Conservation (phyloP, 306 rosid genomes). For the Fragaria iinumae region DNA sequence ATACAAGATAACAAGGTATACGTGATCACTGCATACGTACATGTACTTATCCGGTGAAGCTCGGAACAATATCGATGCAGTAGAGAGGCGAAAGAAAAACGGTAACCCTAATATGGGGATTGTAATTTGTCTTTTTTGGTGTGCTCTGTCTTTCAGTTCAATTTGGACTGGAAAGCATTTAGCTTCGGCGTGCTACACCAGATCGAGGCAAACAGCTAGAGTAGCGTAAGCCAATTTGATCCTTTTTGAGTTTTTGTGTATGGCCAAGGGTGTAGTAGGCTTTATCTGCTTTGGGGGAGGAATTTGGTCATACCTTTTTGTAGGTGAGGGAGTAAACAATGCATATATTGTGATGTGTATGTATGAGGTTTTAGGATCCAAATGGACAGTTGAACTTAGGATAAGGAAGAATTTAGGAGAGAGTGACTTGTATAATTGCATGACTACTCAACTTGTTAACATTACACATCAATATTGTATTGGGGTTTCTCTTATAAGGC, state of each 20-base stretch:
- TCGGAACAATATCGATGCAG: neutral
- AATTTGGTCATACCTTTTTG: neutral
- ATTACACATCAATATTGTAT: too few relatives aligned
- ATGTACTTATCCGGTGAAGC: neutral
- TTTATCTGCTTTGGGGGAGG: neutral
- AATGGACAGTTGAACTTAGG: neutral
- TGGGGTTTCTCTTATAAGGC: too few relatives aligned
- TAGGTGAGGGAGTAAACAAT: neutral
- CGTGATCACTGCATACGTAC: neutral
- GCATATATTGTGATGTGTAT: neutral
- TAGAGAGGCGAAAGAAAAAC: neutral
- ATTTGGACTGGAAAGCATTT: neutral
- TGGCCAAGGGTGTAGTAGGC: neutral
- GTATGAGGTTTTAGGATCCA: neutral
- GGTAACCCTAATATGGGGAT: too few relatives aligned
- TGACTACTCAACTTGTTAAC: neutral
- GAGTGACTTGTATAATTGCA: neutral
- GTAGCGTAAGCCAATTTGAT: neutral
- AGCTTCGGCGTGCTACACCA: neutral
- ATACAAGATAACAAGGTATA: neutral
- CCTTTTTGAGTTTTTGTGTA: neutral
- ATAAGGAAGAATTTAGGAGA: neutral
- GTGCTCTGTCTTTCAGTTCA: neutral
- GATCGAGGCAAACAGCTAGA: neutral
- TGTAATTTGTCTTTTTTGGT: neutral